phyloP scores from a whole-genome alignment of 2,329 filamentous ascomycete genomes.

The Geosmithia flava region DNA sequence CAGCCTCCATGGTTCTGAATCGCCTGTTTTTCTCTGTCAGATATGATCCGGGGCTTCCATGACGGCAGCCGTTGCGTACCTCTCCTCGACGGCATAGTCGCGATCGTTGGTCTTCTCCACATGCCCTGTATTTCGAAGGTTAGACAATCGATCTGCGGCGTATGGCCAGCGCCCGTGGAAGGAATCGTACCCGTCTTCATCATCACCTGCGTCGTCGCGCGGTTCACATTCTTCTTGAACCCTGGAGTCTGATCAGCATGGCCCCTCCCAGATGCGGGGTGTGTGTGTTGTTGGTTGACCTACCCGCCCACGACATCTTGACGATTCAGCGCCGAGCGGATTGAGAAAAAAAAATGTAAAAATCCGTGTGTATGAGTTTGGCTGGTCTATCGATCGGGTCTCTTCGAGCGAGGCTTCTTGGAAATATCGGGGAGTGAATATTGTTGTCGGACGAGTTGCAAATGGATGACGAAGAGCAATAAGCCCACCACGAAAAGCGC shows the following conservation, averaged over 20 bases:
- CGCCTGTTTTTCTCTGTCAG: slow-evolving; percentile 44
- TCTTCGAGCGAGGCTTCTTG: background rate
- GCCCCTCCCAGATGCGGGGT: slow-evolving; percentile 14
- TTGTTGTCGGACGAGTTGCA: background rate
- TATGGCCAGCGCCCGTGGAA: background rate
- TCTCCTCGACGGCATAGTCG: slow-evolving; percentile 95
- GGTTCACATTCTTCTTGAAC: slow-evolving; percentile 86
- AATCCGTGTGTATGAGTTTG: background rate
- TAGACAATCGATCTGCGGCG: background rate
- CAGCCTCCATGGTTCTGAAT: slow-evolving; percentile 95
- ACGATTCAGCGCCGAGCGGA: slow-evolving; percentile 1
- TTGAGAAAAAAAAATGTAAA: background rate
- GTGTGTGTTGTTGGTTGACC: slow-evolving; percentile 7
- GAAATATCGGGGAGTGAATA: background rate
- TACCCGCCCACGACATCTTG: slow-evolving; percentile 62
- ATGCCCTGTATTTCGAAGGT: slow-evolving; percentile 46
- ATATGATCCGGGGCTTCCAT: slow-evolving; percentile 3
- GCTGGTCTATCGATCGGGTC: background rate
- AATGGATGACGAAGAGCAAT: background rate
- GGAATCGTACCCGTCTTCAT: slow-evolving; percentile 77
- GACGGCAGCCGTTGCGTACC: slow-evolving; percentile 31
- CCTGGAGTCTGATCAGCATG: slow-evolving; percentile 21
- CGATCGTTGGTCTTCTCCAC: slow-evolving; percentile 98
- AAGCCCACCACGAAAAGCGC: background rate
- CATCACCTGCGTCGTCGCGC: slow-evolving; percentile 98